phyloP scores from a whole-genome alignment of 2,329 filamentous ascomycete genomes.

The Curvularia sp. region DNA sequence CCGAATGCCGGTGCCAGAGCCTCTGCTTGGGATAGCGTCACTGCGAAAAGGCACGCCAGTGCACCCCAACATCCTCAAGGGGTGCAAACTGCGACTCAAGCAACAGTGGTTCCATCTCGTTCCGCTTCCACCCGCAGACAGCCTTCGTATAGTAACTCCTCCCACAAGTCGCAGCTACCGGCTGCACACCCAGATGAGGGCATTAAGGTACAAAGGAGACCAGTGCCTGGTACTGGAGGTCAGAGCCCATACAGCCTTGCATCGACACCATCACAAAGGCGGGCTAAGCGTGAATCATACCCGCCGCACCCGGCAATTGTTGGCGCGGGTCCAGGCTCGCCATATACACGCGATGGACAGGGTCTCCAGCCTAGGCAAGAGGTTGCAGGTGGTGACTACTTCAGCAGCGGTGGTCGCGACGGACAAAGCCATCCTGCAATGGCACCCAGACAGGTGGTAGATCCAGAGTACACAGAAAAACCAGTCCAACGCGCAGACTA shows the following conservation, averaged over 20 bases:
- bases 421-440: constrained; percentile 18
- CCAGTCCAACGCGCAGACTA: constrained; percentile 26
- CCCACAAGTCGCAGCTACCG: constrained; percentile 46
- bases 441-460: constrained; percentile 14
- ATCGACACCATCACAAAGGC: constrained; percentile 24
- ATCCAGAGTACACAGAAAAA: constrained; percentile 20
- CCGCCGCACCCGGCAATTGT: constrained; percentile 49
- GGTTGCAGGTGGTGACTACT: constrained; percentile 39
- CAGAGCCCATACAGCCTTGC: constrained; percentile 39
- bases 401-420: constrained; percentile 33
- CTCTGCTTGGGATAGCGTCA: constrained; percentile 36
- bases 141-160: constrained; percentile 41
- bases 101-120: constrained; percentile 30
- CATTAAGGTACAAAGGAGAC: constrained; percentile 34
- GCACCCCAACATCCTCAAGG: constrained; percentile 34
- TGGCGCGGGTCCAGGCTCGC: constrained; percentile 43
- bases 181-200: constrained; percentile 19
- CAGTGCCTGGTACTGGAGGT: constrained; percentile 46
- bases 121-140: constrained; percentile 33
- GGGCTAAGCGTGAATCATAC: constrained; percentile 41
- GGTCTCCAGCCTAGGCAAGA: constrained; percentile 41
- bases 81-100: constrained; percentile 23
- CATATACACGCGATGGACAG: constrained; percentile 38
- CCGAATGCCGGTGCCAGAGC: constrained; percentile 16
- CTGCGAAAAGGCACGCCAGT: constrained; percentile 36